phyloP scores from a whole-genome alignment of 176 grass and related monocot genomes.

The Dactylis glomerata region DNA sequence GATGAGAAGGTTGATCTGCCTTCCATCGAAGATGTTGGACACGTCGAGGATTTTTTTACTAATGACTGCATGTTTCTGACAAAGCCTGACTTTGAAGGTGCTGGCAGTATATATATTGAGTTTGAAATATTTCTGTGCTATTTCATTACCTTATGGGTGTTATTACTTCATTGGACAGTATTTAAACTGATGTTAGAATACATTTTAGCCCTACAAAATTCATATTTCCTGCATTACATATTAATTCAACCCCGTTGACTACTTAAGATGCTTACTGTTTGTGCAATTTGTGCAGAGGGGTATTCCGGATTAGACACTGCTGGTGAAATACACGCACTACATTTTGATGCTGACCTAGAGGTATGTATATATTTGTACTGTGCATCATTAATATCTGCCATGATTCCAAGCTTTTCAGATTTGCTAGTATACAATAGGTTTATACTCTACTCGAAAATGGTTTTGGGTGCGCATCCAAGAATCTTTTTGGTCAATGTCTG shows the following conservation, averaged over 20 bases:
- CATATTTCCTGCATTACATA: slow-evolving; percentile 8
- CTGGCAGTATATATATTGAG: slow-evolving; percentile 6
- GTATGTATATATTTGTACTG: slow-evolving; percentile 56
- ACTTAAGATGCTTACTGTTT: neutral
- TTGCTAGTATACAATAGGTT: neutral
- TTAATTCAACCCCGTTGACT: slow-evolving; percentile 10
- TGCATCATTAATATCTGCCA: slow-evolving; percentile 29
- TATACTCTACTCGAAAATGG: slow-evolving; percentile 7
- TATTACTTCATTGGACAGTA: slow-evolving; percentile 24
- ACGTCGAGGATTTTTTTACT: slow-evolving; percentile 48
- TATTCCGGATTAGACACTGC: slow-evolving; percentile 42
- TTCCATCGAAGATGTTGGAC: slow-evolving; percentile 45
- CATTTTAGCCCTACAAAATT: slow-evolving; percentile 6
- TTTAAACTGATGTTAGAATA: neutral
- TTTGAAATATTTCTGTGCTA: neutral
- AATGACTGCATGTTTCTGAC: slow-evolving; percentile 43
- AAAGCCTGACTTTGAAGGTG: slow-evolving; percentile 69
- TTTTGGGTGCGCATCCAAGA: neutral
- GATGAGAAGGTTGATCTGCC: slow-evolving; percentile 67
- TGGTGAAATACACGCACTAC: slow-evolving; percentile 34
- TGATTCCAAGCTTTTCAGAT: neutral
- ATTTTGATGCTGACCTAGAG: slow-evolving; percentile 50
- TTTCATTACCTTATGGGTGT: slow-evolving; percentile 25
- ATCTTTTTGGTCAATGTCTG: slow-evolving; percentile 12
- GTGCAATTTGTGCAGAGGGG: slow-evolving; percentile 36